A percentile compares a stretch with the other conserved stretches of the same genome.
phyloP scores from a whole-genome alignment of 139 green algal genomes.

The Coccomyxa sp. region DNA sequence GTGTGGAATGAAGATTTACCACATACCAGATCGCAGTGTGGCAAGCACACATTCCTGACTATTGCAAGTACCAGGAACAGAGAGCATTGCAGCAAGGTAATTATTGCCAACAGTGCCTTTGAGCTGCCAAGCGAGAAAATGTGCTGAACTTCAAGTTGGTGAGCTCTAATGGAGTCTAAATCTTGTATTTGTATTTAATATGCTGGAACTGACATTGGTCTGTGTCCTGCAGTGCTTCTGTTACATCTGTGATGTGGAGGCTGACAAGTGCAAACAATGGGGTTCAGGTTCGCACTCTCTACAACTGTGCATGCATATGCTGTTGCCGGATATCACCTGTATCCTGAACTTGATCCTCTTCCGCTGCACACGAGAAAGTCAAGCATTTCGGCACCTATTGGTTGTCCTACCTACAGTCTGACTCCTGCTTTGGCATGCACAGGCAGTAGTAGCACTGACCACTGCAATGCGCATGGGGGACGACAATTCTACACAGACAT shows the following conservation, averaged over 20 bases:
- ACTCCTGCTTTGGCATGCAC: background rate
- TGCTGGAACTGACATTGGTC: background rate
- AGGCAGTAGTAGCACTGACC: background rate
- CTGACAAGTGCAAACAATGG: constrained; percentile 35
- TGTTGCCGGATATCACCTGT: background rate
- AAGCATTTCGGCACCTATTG: background rate
- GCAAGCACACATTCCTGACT: background rate
- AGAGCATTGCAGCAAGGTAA: background rate
- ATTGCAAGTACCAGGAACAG: background rate
- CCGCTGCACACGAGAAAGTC: background rate
- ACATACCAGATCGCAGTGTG: background rate
- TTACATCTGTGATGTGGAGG: constrained; percentile 44
- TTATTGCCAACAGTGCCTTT: no score
- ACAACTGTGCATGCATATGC: background rate
- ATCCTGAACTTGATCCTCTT: background rate
- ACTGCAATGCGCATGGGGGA: background rate
- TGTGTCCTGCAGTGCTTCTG: constrained; percentile 48
- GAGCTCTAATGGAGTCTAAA: no score
- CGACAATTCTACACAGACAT: no score
- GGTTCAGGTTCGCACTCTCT: constrained; percentile 21
- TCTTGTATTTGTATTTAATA: no score
- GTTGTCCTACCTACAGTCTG: background rate
- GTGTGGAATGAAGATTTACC: background rate
- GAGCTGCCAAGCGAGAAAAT: no score
- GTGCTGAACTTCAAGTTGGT: no score